These are phyloP conservation scores for Nitzschia inconspicua DNA, from an alignment of 108 stramenopile genomes.

Conservation along the genomic window DNA sequence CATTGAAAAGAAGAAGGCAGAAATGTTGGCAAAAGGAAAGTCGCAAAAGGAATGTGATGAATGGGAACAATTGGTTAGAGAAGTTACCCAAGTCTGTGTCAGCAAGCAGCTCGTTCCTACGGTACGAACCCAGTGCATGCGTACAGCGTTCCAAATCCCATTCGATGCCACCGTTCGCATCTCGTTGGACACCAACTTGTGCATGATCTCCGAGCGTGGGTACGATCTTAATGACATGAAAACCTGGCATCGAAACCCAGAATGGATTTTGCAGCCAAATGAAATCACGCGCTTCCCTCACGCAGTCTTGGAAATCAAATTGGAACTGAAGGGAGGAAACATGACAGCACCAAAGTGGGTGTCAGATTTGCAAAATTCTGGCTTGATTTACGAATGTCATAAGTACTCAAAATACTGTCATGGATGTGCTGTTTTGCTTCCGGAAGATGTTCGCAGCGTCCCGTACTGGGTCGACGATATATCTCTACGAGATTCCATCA, in stretches of 20 bases:
- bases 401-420: constrained; percentile 91
- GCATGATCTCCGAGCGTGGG: constrained; percentile 95
- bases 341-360: constrained; percentile 91
- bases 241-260: constrained; percentile 91
- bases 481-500: constrained; percentile 85
- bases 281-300: constrained; percentile 96
- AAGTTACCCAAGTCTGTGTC: constrained; percentile 86
- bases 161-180: constrained; percentile 96
- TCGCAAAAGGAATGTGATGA: constrained; percentile 84
- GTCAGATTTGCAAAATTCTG: constrained; percentile 84
- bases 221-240: constrained; percentile 85
- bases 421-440: constrained; percentile 86
- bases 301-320: constrained; percentile 94
- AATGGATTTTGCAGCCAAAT: constrained; percentile 62
- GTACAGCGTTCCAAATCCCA: constrained; percentile 97
- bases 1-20: constrained; percentile 71
- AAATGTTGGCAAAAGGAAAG: constrained; percentile 83
- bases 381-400: constrained; percentile 89
- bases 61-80: constrained; percentile 85
- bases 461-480: constrained; percentile 98
- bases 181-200: constrained; percentile 93
- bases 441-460: constrained; percentile 91
- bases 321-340: constrained; percentile 87
- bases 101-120: constrained; percentile 94
- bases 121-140: constrained; percentile 94